Base-by-base conservation (phyloP, 345 rosid species). In the Populus euphratica region DNA sequence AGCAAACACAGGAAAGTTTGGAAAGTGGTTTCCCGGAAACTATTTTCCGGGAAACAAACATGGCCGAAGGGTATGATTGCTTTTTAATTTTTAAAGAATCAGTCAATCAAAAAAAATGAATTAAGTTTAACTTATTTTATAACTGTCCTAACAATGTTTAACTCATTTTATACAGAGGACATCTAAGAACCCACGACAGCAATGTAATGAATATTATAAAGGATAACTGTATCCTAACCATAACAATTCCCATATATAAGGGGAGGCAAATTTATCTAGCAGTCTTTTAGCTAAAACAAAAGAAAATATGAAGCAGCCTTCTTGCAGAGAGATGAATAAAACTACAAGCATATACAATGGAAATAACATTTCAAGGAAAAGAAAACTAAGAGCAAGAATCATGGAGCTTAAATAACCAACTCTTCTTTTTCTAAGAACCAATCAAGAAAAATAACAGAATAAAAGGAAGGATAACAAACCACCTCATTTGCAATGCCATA, bases 401-500 rank as follows among this genome's bases (percentile, higher is more conserved):
- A n/a, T 10, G 31, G 13, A 64, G 7, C 63, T 29, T 44, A 75
- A 35, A 65, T 25, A 44, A 29, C 49, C n/a, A 67, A 23, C 50
- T 47, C 68, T 63, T 14, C 35, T n/a, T 17, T 31, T 2, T 36
- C 11, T 17, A 13, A 6, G 50, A 68, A 16, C 70, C 25, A 73
- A 21, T 62, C 20, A 16, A 62, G 62, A 64, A 38, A 39, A 63
- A 50, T 11, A 35, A 2, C 47, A 64, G 8, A 20, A 14, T 61
- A 49, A 20, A 72, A 69, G 33, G 47, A 14, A 69, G 20, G 35
- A 14, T 43, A 61, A 17, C 29, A 67, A 74, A 87, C 47, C 77
- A 96, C 99, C 97, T 93, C 98, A 85, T 85, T 91, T 75, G 95
- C 92, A 87, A 92, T 92, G 77, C 97, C 98, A 78, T 88, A 89